Conservation (phyloP, 345 rosid genomes). For the Salix purpurea region DNA sequence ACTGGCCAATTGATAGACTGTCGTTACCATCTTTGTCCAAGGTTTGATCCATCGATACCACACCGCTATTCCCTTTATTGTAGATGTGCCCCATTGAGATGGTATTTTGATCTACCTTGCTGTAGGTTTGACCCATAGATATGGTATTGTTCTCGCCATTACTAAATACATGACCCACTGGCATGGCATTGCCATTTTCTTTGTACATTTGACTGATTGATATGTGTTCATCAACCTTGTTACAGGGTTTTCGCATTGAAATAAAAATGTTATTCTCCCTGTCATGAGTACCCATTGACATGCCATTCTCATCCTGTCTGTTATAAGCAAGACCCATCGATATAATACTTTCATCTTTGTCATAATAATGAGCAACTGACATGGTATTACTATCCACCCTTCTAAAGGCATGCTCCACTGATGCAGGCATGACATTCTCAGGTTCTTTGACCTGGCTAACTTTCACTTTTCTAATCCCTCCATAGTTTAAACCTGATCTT, state of each 20-base stretch:
- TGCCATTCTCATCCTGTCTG: constrained; percentile 16
- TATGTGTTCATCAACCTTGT: constrained; percentile 31
- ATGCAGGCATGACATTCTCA: constrained; percentile 30
- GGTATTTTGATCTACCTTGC: constrained; percentile 35
- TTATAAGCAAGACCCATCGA: constrained; percentile 22
- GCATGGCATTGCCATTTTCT: constrained; percentile 35
- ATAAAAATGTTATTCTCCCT: constrained; percentile 39
- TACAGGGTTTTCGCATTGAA: constrained; percentile 42
- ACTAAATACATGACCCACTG: constrained; percentile 35
- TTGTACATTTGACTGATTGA: constrained; percentile 35
- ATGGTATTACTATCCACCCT: constrained; percentile 15
- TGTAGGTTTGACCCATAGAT: constrained; percentile 47
- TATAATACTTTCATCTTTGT: constrained; percentile 18
- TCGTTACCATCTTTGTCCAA: constrained; percentile 28
- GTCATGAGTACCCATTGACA: constrained; percentile 31
- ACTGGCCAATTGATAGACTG: constrained; percentile 30
- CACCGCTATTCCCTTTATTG: constrained; percentile 32
- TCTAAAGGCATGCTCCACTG: constrained; percentile 30
- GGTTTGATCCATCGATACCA: constrained; percentile 25
- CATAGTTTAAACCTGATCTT: constrained; percentile 28
- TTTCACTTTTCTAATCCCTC: constrained; percentile 54
- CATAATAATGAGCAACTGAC: constrained; percentile 10
- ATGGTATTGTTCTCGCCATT: constrained; percentile 38
- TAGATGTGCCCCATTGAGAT: constrained; percentile 43
- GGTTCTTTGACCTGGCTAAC: constrained; percentile 48